Evolutionary conservation across 176 grass and related monocot genomes (phyloP).

Genomic region (Guadua angustifolia): DNA sequence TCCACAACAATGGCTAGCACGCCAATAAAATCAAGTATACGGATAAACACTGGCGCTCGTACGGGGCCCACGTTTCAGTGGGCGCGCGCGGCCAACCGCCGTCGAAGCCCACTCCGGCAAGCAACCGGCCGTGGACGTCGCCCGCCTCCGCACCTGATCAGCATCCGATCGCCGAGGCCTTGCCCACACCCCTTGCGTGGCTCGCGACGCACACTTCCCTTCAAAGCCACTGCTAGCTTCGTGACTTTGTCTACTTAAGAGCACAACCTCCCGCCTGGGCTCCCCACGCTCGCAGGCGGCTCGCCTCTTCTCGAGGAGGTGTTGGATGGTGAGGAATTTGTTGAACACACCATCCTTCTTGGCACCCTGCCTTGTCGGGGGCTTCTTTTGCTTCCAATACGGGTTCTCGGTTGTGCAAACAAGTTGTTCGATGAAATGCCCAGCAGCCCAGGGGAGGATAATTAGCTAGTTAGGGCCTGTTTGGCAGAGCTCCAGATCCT

Average conservation of each 20-base stretch:
- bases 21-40: not conserved
- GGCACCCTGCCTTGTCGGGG: too few relatives aligned
- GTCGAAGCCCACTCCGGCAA: slow-evolving; percentile 40
- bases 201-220: slow-evolving; percentile 35
- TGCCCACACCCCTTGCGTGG: slow-evolving; percentile 22
- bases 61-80: not conserved
- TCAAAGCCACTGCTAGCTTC: slow-evolving; percentile 51
- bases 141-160: slow-evolving; percentile 31
- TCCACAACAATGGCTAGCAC: not conserved
- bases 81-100: not conserved
- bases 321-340: slow-evolving; percentile 38
- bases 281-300: not conserved
- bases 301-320: not conserved
- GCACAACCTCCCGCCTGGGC: not conserved
- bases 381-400: not conserved
- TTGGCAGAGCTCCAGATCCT: too few relatives aligned
- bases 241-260: slow-evolving; percentile 46
- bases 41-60: not conserved
- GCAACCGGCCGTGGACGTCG: slow-evolving; percentile 26
- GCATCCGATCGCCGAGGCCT: not conserved
- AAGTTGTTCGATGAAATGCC: slow-evolving; percentile 32
- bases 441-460: not conserved
- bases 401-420: not conserved
- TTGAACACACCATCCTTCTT: not conserved
- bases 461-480: too few relatives aligned